Percentiles rank a stretch among this genome's conserved stretches.
phyloP scores from a whole-genome alignment of 306 rosid genomes.

The Vachellia collinsii region DNA sequence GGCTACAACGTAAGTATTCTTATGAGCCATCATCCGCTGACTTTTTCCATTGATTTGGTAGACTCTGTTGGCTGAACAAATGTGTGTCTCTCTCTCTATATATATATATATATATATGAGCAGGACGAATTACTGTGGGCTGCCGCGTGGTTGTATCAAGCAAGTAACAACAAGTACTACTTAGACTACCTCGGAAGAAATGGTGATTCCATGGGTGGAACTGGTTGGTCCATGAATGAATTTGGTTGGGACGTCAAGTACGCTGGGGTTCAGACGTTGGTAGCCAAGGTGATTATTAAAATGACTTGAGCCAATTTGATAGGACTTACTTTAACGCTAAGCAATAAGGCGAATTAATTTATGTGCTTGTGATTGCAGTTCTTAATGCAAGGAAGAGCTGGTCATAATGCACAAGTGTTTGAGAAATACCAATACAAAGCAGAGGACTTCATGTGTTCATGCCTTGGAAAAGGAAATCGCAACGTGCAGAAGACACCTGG shows the following conservation, averaged over 20 bases:
- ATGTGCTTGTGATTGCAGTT: conserved; percentile 50
- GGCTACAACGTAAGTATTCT: conserved; percentile 79
- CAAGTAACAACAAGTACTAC: conserved; percentile 73
- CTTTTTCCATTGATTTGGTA: not conserved
- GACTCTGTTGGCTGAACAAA: not conserved
- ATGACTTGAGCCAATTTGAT: too few relatives aligned
- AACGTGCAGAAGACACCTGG: conserved; percentile 89
- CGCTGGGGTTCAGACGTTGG: conserved; percentile 88
- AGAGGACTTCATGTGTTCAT: conserved; percentile 82
- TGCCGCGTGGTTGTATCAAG: conserved; percentile 97
- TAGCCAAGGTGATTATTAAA: conserved; percentile 61
- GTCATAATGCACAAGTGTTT: conserved; percentile 62
- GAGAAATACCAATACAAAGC: conserved; percentile 71
- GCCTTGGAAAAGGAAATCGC: conserved; percentile 68
- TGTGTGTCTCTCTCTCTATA: not conserved
- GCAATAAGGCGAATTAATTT: not conserved
- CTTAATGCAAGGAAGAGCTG: conserved; percentile 87
- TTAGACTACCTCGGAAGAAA: conserved; percentile 81
- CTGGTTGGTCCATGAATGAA: conserved; percentile 92
- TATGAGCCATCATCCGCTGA: not conserved
- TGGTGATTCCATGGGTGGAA: conserved; percentile 88
- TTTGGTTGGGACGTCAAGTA: conserved; percentile 96
- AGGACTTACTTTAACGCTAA: too few relatives aligned
- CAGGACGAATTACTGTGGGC: conserved; percentile 98
- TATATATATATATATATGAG: not conserved